phyloP scores from a whole-genome alignment of 768 basidiomycete species.

The Pleurotus pulmonarius region DNA sequence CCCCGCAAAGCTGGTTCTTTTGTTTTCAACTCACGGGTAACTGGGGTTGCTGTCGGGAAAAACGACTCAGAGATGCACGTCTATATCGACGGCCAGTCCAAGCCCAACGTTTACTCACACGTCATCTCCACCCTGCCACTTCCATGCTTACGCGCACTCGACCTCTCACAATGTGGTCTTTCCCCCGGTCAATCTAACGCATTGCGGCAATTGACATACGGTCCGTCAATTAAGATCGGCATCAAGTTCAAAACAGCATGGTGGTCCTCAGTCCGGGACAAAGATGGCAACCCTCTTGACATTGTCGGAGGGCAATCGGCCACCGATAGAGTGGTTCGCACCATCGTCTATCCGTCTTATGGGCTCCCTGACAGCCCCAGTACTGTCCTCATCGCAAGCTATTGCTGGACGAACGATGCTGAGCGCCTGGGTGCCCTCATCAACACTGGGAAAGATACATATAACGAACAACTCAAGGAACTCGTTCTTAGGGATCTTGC shows the following conservation, averaged over 20 bases:
- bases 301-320: slow-evolving; percentile 37
- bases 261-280: slow-evolving; percentile 27
- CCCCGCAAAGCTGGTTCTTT: neutral
- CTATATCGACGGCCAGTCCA: neutral
- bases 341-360: slow-evolving; percentile 41
- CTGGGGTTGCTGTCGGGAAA: slow-evolving; percentile 3
- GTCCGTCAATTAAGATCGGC: slow-evolving; percentile 31
- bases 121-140: slow-evolving; percentile 31
- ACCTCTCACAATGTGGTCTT: slow-evolving; percentile 19
- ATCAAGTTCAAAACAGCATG: slow-evolving; percentile 29
- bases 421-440: slow-evolving; percentile 32
- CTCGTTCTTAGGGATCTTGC: slow-evolving; percentile 27
- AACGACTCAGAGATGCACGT: slow-evolving; percentile 5
- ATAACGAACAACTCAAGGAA: slow-evolving; percentile 20
- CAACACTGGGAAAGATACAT: slow-evolving; percentile 6
- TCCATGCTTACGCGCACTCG: slow-evolving; percentile 23
- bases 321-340: slow-evolving; percentile 37
- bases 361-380: slow-evolving; percentile 19
- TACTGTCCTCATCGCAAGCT: slow-evolving; percentile 35
- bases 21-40: slow-evolving; percentile 11
- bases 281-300: slow-evolving; percentile 16
- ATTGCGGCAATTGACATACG: slow-evolving; percentile 26
- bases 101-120: slow-evolving; percentile 11
- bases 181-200: slow-evolving; percentile 28
- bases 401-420: slow-evolving; percentile 37